A percentile compares a stretch with the other conserved stretches of the same genome.
Conservation (phyloP, 1,284 basidiomycete genomes). For the Chiua sp. region DNA sequence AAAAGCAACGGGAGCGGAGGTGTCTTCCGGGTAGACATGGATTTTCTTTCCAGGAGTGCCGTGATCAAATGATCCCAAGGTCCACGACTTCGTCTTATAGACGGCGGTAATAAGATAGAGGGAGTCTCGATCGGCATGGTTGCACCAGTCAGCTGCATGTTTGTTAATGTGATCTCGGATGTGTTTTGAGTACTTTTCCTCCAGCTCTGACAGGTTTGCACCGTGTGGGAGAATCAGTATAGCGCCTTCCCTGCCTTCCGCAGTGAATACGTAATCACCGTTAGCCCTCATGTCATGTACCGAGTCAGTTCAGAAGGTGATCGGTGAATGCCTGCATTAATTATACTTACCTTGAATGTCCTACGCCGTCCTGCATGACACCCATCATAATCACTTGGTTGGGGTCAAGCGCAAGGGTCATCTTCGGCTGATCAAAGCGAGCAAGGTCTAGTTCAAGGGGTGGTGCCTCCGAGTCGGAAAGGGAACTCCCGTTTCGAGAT, state of each 20-base stretch:
- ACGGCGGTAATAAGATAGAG: constrained; percentile 18
- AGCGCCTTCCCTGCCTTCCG: not conserved
- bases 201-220: not conserved
- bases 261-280: not conserved
- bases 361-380: not conserved
- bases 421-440: not conserved
- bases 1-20: too few species aligned
- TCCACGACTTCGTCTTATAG: constrained; percentile 13
- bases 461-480: too few species aligned
- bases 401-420: not conserved
- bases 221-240: constrained; percentile 16
- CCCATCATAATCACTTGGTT: not conserved
- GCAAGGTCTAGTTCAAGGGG: not conserved
- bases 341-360: not conserved
- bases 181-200: too few species aligned
- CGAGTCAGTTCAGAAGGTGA: too few species aligned
- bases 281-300: too few species aligned
- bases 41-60: too few species aligned
- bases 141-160: constrained; percentile 1
- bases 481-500: not conserved
- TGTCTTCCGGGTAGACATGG: too few species aligned
- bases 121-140: not conserved
- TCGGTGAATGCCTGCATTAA: too few species aligned
- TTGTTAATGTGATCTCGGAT: not conserved
- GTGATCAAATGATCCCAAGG: constrained; percentile 6